Evolutionary conservation across 257 asterid genomes (phyloP).

Genomic region (Coffea canephora): DNA sequence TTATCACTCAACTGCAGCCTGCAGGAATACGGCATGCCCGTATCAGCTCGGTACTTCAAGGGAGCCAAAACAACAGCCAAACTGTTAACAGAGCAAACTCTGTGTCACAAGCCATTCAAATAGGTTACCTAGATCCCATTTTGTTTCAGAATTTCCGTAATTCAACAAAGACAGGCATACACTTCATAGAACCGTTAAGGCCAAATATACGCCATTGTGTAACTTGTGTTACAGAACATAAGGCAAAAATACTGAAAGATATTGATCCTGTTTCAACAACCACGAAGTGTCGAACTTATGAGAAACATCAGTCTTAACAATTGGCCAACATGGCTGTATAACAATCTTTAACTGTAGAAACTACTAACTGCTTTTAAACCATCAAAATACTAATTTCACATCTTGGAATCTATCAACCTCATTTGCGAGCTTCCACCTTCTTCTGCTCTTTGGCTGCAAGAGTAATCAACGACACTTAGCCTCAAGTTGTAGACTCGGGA

Average conservation of each 20-base stretch:
- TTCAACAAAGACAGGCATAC: neutral
- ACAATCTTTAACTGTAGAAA: neutral
- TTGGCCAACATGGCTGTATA: neutral
- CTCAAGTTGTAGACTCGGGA: neutral
- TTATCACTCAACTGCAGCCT: too few relatives aligned
- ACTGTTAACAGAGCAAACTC: neutral
- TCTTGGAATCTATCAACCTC: conserved; percentile 22
- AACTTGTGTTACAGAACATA: neutral
- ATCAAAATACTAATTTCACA: neutral
- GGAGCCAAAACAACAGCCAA: neutral
- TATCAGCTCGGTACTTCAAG: too few relatives aligned
- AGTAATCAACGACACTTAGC: neutral
- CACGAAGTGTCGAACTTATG: neutral
- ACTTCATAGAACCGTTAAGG: neutral
- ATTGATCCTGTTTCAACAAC: neutral
- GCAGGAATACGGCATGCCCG: too few relatives aligned
- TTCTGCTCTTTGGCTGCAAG: conserved; percentile 81
- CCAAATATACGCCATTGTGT: neutral
- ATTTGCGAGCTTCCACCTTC: conserved; percentile 83
- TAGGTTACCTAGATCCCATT: neutral
- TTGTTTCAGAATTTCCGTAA: neutral
- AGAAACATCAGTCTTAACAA: neutral
- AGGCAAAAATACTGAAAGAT: neutral
- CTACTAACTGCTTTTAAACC: conserved; percentile 2
- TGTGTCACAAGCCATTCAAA: neutral